Base-by-base conservation (phyloP, 1,139 yeast genomes). In the Pichia inconspicua region DNA sequence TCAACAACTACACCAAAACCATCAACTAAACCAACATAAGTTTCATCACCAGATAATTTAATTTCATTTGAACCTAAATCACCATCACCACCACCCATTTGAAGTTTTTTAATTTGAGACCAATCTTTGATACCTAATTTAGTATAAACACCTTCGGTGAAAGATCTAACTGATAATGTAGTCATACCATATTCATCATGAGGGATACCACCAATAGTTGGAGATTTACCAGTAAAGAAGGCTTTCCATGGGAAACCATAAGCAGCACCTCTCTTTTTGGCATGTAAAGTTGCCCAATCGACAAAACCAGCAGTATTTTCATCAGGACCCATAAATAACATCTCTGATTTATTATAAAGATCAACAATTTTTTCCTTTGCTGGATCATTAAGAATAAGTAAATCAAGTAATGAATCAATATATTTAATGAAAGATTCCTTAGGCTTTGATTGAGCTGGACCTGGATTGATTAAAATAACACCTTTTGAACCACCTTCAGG, bases 401-500 rank as follows among this genome's bases (percentile, higher is more conserved):
- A 74, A 65, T 92, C 98, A 60, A 92, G 79, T 58, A 92, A 76
- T 1, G 97, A 74, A 67, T 92, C 98, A 59, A 90, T 84, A 66
- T 92, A 92, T 71, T 92, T 94, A 62, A 85, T 87, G 67, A 92
- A 92, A 41, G 96, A 88, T 51, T 87, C 82, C 59, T 80, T 82
- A 43, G 96, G 89, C 64, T 83, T 80, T 46, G 80, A 85, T 68
- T 86, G 95, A 49, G 94, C 87, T 52, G 76, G 78, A 53, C 85
- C 86, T 11, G 82, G 79, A 64, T 90, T 90, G 58, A 92, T 75
- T 61, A 92, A 75, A 52, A 92, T 86, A 47, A 92, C 98, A 70
- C 98, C 98, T 69, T 92, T 92, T 44, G 97, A 88, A 42, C 98
- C 98, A 66, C 98, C 98, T 74, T 92, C 98, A 41, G 98, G 98